Percentiles rank a stretch among this genome's conserved stretches.
phyloP scores from a whole-genome alignment of 352 stramenopile species.

The Pythium dissotocum region DNA sequence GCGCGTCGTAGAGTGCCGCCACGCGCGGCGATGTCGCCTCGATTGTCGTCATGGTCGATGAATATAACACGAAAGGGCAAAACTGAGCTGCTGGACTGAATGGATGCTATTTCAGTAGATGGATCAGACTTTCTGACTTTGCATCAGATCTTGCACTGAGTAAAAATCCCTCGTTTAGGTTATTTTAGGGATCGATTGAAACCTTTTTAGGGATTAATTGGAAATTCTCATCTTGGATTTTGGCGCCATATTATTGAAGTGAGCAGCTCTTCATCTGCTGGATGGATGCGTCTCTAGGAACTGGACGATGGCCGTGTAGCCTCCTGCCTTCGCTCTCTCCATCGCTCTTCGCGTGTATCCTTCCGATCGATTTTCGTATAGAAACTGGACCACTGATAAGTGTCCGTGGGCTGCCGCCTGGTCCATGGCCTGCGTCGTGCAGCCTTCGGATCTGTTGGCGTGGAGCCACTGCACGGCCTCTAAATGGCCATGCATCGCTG shows the following conservation, averaged over 20 bases:
- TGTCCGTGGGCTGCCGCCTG: neutral
- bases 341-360: neutral
- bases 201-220: neutral
- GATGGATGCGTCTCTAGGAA: neutral
- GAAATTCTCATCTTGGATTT: neutral
- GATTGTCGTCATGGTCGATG: neutral
- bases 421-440: neutral
- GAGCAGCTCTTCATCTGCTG: too few relatives aligned
- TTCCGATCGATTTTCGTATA: neutral
- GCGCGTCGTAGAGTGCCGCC: conserved; percentile 18
- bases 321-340: neutral
- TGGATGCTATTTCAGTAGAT: neutral
- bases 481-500: neutral
- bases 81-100: conserved; percentile 1
- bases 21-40: neutral
- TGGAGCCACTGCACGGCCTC: neutral
- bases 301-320: neutral
- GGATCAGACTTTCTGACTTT: neutral
- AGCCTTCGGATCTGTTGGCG: neutral
- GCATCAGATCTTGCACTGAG: neutral
- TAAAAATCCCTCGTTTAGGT: neutral
- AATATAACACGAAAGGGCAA: neutral
- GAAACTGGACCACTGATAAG: conserved; percentile 2
- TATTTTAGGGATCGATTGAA: neutral
- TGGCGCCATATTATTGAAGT: too few relatives aligned